Base-by-base conservation (phyloP, 2,329 filamentous ascomycete genomes). In the Trichoderma aggressivum region DNA sequence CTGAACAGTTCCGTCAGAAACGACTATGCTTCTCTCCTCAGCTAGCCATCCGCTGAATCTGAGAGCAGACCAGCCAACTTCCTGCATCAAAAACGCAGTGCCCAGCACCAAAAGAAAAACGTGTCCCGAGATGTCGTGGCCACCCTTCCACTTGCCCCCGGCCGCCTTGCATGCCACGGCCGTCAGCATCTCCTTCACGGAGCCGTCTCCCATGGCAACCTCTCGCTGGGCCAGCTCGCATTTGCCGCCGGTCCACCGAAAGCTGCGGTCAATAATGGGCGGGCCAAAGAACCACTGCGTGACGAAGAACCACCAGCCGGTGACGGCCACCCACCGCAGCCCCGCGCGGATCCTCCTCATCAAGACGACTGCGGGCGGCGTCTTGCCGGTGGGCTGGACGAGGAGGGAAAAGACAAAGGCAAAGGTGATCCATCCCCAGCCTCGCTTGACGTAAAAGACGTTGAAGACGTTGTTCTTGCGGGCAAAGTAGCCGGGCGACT, bases 231-330 rank as follows among this genome's bases (percentile, higher is more conserved):
- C 84, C 16, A 89, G 76, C 78, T 93, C 90, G 80, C 96, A 99
- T 77, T 88, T 88, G 1, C 96, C 96, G 3, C 96, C 96, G 0
- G 94, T 97, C 80, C 93, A 88, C n/a, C 89, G 86, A 80, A 98
- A 99, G 4, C 92, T 89, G 70, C 94, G 91, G 80, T 99, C 96
- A 76, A 98, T 95, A 62, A 99, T 84, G 24, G 94, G 87, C 2
- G 96, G 90, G 0, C 96, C 96, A 77, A 99, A 98, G 81, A 90
- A 98, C 96, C 96, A 98, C 84, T 98, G 96, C 74, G 96, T 99
- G 21, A 96, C 90, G 50, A 94, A 83, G 55, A 94, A 85, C 96
- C 96, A 99, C 81, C 90, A 91, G 1, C 82, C 77, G 10, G 96
- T 98, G 0, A 94, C 88, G 10, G 91, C 82, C 0, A 74, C 84